Percentiles rank a stretch among this genome's conserved stretches.
Conservation (phyloP, 2,329 filamentous ascomycete genomes). For the Xenoacremonium recifei region DNA sequence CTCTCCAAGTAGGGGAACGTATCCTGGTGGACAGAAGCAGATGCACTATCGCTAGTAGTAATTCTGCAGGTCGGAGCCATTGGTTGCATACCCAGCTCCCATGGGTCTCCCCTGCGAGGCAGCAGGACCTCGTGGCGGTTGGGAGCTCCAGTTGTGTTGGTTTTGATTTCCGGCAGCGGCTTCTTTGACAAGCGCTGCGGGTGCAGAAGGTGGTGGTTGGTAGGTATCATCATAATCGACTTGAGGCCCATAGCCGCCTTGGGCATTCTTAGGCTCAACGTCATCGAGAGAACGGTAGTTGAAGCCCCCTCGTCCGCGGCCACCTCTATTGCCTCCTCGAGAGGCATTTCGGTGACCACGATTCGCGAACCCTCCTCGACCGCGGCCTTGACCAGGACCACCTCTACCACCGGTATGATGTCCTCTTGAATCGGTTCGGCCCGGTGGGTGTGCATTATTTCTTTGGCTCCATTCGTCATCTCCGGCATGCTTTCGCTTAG, state of each 20-base stretch:
- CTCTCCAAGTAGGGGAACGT: too few relatives aligned
- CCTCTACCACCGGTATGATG: conserved; percentile 43
- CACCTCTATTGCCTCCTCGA: conserved; percentile 41
- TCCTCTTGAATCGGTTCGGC: conserved; percentile 40
- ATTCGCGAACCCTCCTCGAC: conserved; percentile 33
- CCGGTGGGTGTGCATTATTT: conserved; percentile 31
- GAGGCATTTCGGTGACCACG: conserved; percentile 38
- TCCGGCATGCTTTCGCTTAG: conserved; percentile 58
- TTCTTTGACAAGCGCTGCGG: conserved; percentile 10
- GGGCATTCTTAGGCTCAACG: conserved; percentile 48
- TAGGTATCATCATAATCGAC: conserved; percentile 49
- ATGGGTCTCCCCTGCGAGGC: conserved; percentile 22
- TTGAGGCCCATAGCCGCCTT: conserved; percentile 39
- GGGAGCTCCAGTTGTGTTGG: conserved; percentile 13
- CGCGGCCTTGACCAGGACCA: conserved; percentile 37
- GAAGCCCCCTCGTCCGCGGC: conserved; percentile 47
- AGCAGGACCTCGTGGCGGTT: conserved; percentile 20
- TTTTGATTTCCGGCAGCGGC: conserved; percentile 6
- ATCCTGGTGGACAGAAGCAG: too few relatives aligned
- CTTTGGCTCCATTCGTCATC: conserved; percentile 42
- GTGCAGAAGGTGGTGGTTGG: conserved; percentile 16
- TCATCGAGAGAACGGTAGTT: conserved; percentile 70
- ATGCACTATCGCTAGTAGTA: conserved; percentile 24
- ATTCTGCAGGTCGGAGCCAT: conserved; percentile 24
- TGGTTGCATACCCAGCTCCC: conserved; percentile 18